Conservation (phyloP, 371 early-diverging fungal species). For the Zancudomyces culisetae region DNA sequence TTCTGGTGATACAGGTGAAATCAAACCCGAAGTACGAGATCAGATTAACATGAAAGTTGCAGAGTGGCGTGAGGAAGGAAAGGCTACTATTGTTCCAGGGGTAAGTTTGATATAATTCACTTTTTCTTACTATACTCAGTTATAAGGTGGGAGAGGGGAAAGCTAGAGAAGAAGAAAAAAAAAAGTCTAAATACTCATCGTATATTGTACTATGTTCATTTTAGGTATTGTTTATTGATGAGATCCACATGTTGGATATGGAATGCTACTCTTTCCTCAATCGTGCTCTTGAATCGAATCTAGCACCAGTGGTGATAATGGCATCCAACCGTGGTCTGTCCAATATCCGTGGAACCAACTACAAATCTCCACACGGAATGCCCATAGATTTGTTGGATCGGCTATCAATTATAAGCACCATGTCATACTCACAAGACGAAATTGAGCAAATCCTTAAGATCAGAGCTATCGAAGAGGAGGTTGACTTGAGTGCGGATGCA, state of each 20-base stretch:
- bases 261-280: conserved; percentile 98
- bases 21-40: conserved; percentile 91
- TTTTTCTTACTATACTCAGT: neutral
- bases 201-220: too few species aligned
- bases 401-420: conserved; percentile 76
- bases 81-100: conserved; percentile 94
- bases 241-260: conserved; percentile 97
- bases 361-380: conserved; percentile 87
- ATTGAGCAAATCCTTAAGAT: conserved; percentile 77
- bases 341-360: conserved; percentile 81
- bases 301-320: conserved; percentile 97
- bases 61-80: conserved; percentile 98
- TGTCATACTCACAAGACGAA: conserved; percentile 70
- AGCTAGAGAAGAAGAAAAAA: too few species aligned
- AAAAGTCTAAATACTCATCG: too few species aligned
- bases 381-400: conserved; percentile 95
- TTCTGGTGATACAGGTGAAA: conserved; percentile 95
- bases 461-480: conserved; percentile 89
- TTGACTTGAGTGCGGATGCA: conserved; percentile 86
- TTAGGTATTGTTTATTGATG: conserved; percentile 93
- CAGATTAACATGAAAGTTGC: conserved; percentile 95
- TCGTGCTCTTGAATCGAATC: conserved; percentile 82
- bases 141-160: too few species aligned
- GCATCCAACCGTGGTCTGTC: conserved; percentile 93
- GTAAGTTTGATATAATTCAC: conserved; percentile 24